Evolutionary conservation across 441 rosid genomes (phyloP), one percentile per base, ranked within the genome.

Genomic region (Croton laevigatus): DNA sequence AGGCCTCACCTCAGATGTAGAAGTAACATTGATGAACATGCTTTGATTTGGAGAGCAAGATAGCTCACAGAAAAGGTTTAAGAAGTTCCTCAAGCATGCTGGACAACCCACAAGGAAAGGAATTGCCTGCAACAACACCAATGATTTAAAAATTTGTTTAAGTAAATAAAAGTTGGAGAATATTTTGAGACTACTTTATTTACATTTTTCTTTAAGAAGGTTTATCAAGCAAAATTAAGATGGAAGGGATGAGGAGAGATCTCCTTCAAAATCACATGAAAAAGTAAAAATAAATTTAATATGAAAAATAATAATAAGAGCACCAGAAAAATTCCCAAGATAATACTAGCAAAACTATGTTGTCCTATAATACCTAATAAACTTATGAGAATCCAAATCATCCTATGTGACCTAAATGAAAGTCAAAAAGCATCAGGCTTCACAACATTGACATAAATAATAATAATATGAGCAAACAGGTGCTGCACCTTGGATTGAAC

Each of bases 41-140:
- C 96, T 91, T 79, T 93, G 98, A 82, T 93, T 83, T 19, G 97
- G 93, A 63, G 98, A 93, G 79, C 98, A 93, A 40, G 97, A 78
- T 49, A 93, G 96, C 80, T 93, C 98, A 70, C 98, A 93, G 74
- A 93, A 91, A 73, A 91, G 83, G 84, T 91, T 93, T 68, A 93
- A 72, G 77, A 93, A 93, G 73, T 91, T 93, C 80, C 98, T 87
- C 86, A 93, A 79, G 80, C 97, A 93, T 65, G 98, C 96, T 66
- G 97, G 97, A 75, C 98, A 93, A 46, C 98, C 93, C 71, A 93
- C 98, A 68, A 93, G 87, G 75, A 93, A 87, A 61, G 98, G 98
- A 80, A 93, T 87, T 19, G 93, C 97, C 98, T 91, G 85, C 79
- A 80, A 61, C 5, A 27, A 52, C 6, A 8, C 32, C 32, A 1